Evolutionary conservation across 2,329 filamentous ascomycete genomes (phyloP), one percentile per base, ranked within the genome.

Genomic region (Phoma herbarum): DNA sequence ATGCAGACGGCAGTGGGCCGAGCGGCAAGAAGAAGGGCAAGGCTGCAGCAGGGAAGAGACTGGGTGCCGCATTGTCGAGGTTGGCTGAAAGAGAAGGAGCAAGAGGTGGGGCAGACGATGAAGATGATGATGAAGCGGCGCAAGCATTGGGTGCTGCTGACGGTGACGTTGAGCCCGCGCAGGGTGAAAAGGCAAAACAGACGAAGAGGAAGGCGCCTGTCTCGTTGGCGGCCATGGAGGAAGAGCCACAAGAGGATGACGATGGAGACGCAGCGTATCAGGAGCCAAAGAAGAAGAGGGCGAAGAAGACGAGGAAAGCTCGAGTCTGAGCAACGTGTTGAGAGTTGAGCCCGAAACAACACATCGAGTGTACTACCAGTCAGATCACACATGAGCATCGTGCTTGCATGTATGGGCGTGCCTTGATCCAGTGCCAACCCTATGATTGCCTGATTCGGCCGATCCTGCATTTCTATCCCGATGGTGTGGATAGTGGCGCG

Each of bases 1-100:
- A 86, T 55, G 87, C 88, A 63, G 86, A 81, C 55, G 57, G 57
- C 10, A 85, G 85, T 59, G 68, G 66, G 11, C 86, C 85, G 35
- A 93, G 89, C 71, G 90, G 73, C 45, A 69, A 67, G 63, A 69
- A 66, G 60, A 73, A 67, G 60, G 74, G 74, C 2, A 74, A 68
- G 29, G 61, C 59, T 2, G 72, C 63, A 0, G 67, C 69, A 9
- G 72, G 74, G 12, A 75, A 75, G 62, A 71, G 75, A 26, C 52
- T 77, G 42, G 75, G 73, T 41, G 71, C 69, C 59, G 74, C 73
- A 18, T 67, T 77, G 66, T 66, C 60, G 41, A 67, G 61, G 41
- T 41, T 76, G 48, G 71, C 72, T 41, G 67, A 71, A 59, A 66
- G 68, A 52, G 71, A 70, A 49, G 70, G 65, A 8, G 68, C 64